Base-by-base conservation (phyloP, 2,329 filamentous ascomycete genomes). In the Fusarium verticillioides region DNA sequence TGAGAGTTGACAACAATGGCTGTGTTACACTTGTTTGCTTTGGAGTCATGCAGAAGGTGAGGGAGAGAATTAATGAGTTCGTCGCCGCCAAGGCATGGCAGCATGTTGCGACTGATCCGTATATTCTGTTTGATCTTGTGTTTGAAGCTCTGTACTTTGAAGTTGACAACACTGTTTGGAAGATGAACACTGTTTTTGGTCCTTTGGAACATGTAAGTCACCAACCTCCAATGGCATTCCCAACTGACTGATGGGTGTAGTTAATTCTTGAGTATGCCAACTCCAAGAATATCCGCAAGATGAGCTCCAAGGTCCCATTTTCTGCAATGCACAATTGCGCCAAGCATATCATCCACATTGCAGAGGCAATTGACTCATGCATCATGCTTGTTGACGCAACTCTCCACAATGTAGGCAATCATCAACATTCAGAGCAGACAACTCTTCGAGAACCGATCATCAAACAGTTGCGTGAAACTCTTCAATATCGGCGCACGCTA, bases 401-500 rank as follows among this genome's bases (percentile, higher is more conserved):
- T 21, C 37, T 72, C 0, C 52, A 60, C 30, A 70, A 74, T 7
- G 62, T 76, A 6, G 65, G 70, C 5, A 71, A 63, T 9, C 60
- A 69, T 7, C 44, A 67, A 9, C 60, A 66, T 9, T 16, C 46
- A 4, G 61, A 63, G 10, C 30, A 42, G 11, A 19, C 53, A 13
- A 39, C 42, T 19, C 36, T 53, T 4, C 66, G 56, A 7, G 60
- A 73, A 18, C 71, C 73, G 15, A 59, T 80, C 2, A 56, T 75
- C 26, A 67, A 67, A 11, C 79, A 79, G 43, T 73, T 82, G 18
- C 68, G 66, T 2, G 79, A 81, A 42, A 72, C 75, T 19, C 75
- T 83, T 1, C 67, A 74, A 11, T 80, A 83, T 56, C 78, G 80
- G 3, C 78, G 70, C 3, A 79, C 80, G 4, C 74, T 83, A 8